phyloP scores from a whole-genome alignment of 202 grass and related monocot species.

The Saccharum hybrid region DNA sequence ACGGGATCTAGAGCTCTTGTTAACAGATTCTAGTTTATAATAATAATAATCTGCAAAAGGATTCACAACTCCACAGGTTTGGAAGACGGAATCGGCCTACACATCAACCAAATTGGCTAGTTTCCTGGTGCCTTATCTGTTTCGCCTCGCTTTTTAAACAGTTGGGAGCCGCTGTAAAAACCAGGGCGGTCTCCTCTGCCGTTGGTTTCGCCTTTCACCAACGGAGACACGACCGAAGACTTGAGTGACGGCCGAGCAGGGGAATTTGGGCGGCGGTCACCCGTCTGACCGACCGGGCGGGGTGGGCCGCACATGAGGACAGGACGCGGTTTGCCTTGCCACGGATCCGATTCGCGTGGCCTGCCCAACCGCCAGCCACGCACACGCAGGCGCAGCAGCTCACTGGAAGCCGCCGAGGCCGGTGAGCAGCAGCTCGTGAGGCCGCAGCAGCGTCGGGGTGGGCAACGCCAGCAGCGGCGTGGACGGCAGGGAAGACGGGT shows the following conservation, averaged over 20 bases:
- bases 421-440: constrained; percentile 59
- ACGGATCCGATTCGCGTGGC: background rate
- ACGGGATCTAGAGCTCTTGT: constrained; percentile 10
- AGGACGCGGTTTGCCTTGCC: constrained; percentile 17
- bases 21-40: constrained; percentile 10
- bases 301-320: constrained; percentile 6
- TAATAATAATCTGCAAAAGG: constrained; percentile 38
- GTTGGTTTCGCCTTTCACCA: constrained; percentile 22
- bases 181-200: constrained; percentile 15
- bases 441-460: constrained; percentile 56
- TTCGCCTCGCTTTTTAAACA: too few species aligned
- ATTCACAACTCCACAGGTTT: constrained; percentile 50
- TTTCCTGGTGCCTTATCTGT: background rate
- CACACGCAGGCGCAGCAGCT: background rate
- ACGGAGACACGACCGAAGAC: background rate
- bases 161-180: constrained; percentile 30
- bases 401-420: constrained; percentile 62
- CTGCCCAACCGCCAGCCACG: background rate
- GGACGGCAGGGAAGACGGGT: constrained; percentile 36
- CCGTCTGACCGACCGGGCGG: constrained; percentile 15
- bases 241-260: background rate
- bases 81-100: constrained; percentile 45
- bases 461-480: constrained; percentile 29
- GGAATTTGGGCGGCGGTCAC: constrained; percentile 17
- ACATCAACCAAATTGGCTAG: background rate